Conservation (phyloP, 1,284 basidiomycete species). For the Dichomitus squalens region DNA sequence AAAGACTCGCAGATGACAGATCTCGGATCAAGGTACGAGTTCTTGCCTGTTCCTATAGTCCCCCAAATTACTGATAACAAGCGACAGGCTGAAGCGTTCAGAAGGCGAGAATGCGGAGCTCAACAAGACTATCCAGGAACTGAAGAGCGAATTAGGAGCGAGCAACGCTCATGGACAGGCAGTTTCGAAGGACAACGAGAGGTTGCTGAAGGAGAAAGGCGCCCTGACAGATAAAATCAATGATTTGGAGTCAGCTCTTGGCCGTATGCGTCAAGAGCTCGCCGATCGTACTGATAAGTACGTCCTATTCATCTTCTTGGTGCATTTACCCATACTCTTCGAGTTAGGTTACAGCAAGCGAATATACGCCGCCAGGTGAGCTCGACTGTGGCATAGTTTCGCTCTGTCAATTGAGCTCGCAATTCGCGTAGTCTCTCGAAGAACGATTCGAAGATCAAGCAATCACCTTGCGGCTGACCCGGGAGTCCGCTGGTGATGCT, state of each 20-base stretch:
- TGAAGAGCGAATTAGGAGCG: conserved; percentile 34
- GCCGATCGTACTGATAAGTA: conserved; percentile 31
- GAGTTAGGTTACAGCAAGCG: conserved; percentile 28
- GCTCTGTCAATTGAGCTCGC: conserved; percentile 26
- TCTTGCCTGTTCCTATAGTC: neutral
- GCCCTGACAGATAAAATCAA: conserved; percentile 12
- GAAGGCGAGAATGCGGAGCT: conserved; percentile 24
- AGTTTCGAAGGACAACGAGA: conserved; percentile 10
- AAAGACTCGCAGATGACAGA: conserved; percentile 12
- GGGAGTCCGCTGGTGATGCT: conserved; percentile 54
- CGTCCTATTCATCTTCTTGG: neutral
- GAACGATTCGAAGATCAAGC: conserved; percentile 63
- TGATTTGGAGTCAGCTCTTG: conserved; percentile 13
- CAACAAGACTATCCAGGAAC: conserved; percentile 25
- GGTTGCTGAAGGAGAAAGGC: conserved; percentile 14
- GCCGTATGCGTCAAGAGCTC: conserved; percentile 28
- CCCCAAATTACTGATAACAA: neutral
- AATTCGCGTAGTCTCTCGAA: conserved; percentile 47
- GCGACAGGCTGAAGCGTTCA: conserved; percentile 26
- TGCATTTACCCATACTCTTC: neutral
- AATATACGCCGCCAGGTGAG: conserved; percentile 31
- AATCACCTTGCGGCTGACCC: conserved; percentile 50
- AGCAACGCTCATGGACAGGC: conserved; percentile 26
- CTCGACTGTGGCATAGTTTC: conserved; percentile 6
- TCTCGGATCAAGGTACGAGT: conserved; percentile 1